phyloP scores from a whole-genome alignment of 495 filamentous ascomycete genomes.

The Filosporella fistucella region DNA sequence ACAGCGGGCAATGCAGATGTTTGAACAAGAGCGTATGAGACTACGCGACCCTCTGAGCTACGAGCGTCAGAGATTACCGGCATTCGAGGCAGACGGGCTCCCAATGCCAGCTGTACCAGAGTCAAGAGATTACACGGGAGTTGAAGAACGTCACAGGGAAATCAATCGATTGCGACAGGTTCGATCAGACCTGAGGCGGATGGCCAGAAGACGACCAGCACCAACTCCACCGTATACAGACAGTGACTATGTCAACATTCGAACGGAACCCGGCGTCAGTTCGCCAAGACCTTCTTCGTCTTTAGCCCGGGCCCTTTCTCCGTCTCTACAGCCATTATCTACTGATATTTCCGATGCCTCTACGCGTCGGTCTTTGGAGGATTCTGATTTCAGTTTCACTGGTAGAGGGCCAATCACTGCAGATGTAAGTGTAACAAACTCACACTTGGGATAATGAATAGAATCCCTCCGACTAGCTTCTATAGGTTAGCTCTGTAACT shows the following conservation, averaged over 20 bases:
- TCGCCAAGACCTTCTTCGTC: slow-evolving; percentile 14
- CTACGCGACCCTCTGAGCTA: slow-evolving; percentile 14
- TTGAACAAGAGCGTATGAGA: slow-evolving; percentile 17
- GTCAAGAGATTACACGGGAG: slow-evolving; percentile 24
- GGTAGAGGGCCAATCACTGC: too few relatives aligned
- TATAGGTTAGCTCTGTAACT: too few relatives aligned
- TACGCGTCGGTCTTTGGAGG: neutral
- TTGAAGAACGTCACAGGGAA: slow-evolving; percentile 13
- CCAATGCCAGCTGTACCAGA: slow-evolving; percentile 32
- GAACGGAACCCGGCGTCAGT: slow-evolving; percentile 6
- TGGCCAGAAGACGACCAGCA: slow-evolving; percentile 14
- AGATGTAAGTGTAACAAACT: too few relatives aligned
- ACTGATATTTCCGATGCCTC: neutral
- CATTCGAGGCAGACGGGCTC: slow-evolving; percentile 10
- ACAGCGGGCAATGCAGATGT: neutral
- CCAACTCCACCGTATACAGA: slow-evolving; percentile 23
- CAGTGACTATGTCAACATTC: slow-evolving; percentile 10
- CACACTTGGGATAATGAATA: too few relatives aligned
- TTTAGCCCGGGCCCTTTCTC: slow-evolving; percentile 16
- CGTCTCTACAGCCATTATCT: too few relatives aligned
- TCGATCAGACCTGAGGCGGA: slow-evolving; percentile 16
- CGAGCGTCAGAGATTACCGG: slow-evolving; percentile 10
- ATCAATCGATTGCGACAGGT: slow-evolving; percentile 8
- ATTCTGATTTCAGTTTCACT: slow-evolving; percentile 5
- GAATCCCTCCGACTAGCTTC: too few relatives aligned